Base-by-base conservation (phyloP, 306 rosid genomes). In the Cicer pinnatifidum region DNA sequence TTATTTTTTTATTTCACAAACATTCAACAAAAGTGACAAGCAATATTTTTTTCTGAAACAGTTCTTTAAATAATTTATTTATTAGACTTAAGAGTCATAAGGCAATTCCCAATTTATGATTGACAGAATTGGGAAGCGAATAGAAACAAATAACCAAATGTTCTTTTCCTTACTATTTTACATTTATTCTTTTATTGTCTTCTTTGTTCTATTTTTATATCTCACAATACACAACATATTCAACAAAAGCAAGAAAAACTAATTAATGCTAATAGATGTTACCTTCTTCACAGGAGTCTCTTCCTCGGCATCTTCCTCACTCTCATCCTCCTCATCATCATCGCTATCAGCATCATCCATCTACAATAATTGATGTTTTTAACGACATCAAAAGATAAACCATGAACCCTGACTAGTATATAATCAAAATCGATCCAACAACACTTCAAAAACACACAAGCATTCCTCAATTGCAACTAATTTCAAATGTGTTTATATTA, bases 211-310 rank as follows among this genome's bases (percentile, higher is more conserved):
- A 23, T 23, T 1, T 23, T 23, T 23, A 23, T 23, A 2, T 2
- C 2, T 23, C 33, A 23, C 33, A 2, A 2, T 23, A 23, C 3
- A 23, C 33, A 2, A 23, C 5, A 3, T 3, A 28, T 28, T 28
- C 35, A 28, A 48, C 6, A 38, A 15, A 39, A 5, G 39, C 35
- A 13, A 13, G 19, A 8, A 28, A 1, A 38, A 62, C 5, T n/a
- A 13, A 0, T 9, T 6, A 6, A 50, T 23, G 68, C 0, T 2
- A 1, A 6, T 16, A 33, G 15, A 23, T 0, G 11, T 0, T 77
- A 89, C 98, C 96, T 91, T 91, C 78, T 86, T 86, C 11, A 59
- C 66, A 1, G 89, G 85, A 54, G 84, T 74, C 71, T 84, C 82
- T 39, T 75, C 89, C 1, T 77, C 83, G 9, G 72, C 89, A 1